A percentile compares a stretch with the other conserved stretches of the same genome.
phyloP scores from a whole-genome alignment of 768 basidiomycete genomes.

The Suillus subaureus region DNA sequence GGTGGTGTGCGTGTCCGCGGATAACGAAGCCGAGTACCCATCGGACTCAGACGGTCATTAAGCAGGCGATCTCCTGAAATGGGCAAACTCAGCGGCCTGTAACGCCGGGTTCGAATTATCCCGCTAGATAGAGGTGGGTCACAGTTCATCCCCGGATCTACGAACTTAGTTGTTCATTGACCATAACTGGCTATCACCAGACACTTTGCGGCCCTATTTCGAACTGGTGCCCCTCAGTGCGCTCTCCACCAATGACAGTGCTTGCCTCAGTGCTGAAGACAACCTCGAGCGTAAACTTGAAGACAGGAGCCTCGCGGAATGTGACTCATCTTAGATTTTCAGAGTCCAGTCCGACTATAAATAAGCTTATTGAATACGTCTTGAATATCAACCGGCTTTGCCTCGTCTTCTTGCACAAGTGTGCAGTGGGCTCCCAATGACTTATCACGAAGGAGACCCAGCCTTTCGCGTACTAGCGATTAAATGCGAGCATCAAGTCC shows the following conservation, averaged over 20 bases:
- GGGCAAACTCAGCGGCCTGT: not conserved
- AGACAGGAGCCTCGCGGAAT: not conserved
- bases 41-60: not conserved
- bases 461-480: not conserved
- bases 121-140: conserved; percentile 2
- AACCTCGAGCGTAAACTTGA: not conserved
- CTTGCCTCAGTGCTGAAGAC: not conserved
- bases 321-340: not conserved
- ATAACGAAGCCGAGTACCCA: not conserved
- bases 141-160: conserved; percentile 5
- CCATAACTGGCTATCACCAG: not conserved
- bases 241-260: not conserved
- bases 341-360: not conserved
- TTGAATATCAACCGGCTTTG: not conserved
- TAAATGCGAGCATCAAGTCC: not conserved
- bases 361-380: not conserved
- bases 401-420: not conserved
- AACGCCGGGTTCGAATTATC: not conserved
- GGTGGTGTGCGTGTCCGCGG: not conserved
- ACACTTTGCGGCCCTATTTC: not conserved
- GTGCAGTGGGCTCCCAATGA: not conserved
- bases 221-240: not conserved
- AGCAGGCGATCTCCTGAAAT: not conserved
- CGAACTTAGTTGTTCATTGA: not conserved
- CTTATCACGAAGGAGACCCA: not conserved